Evolutionary conservation across 202 grass and related monocot species (phyloP).

Genomic region (Musa balbisiana): DNA sequence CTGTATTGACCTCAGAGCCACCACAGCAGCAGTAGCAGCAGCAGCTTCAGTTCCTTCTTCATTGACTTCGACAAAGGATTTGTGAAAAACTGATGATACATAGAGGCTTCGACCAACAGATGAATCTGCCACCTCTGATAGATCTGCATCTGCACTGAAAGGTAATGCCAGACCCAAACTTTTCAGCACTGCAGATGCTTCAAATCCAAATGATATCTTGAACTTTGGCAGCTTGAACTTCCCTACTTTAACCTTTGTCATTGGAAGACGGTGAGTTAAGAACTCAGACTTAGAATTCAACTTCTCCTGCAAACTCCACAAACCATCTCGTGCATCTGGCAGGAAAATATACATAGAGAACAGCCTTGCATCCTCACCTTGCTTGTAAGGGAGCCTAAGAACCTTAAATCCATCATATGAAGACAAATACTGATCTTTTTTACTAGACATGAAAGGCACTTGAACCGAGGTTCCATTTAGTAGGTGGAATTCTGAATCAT

Average conservation of each 20-base stretch:
- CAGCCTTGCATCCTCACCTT: slow-evolving; percentile 62
- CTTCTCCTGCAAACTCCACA: slow-evolving; percentile 57
- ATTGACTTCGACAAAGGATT: slow-evolving; percentile 65
- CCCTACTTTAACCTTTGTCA: slow-evolving; percentile 35
- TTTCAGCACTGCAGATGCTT: slow-evolving; percentile 56
- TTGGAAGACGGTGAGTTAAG: slow-evolving; percentile 45
- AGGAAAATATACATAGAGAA: slow-evolving; percentile 92
- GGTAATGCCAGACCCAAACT: slow-evolving; percentile 47
- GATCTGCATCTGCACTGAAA: slow-evolving; percentile 40
- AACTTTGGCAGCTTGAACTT: slow-evolving; percentile 74
- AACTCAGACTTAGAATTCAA: slow-evolving; percentile 47
- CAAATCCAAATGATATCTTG: slow-evolving; percentile 78
- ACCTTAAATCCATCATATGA: slow-evolving; percentile 44
- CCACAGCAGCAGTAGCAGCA: slow-evolving; percentile 34
- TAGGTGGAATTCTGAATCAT: slow-evolving; percentile 48
- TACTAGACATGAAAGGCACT: slow-evolving; percentile 57
- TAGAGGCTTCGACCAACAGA: slow-evolving; percentile 20
- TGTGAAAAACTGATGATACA: slow-evolving; percentile 61
- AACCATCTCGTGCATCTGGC: slow-evolving; percentile 50
- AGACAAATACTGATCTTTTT: slow-evolving; percentile 45
- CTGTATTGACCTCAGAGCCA: slow-evolving; percentile 2
- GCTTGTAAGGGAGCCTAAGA: slow-evolving; percentile 69
- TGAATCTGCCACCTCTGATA: slow-evolving; percentile 64
- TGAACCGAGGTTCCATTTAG: slow-evolving; percentile 57
- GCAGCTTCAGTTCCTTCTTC: slow-evolving; percentile 91